Evolutionary conservation across 805 yeast species (phyloP).

Genomic region (Zygoascus bituminiphila): DNA sequence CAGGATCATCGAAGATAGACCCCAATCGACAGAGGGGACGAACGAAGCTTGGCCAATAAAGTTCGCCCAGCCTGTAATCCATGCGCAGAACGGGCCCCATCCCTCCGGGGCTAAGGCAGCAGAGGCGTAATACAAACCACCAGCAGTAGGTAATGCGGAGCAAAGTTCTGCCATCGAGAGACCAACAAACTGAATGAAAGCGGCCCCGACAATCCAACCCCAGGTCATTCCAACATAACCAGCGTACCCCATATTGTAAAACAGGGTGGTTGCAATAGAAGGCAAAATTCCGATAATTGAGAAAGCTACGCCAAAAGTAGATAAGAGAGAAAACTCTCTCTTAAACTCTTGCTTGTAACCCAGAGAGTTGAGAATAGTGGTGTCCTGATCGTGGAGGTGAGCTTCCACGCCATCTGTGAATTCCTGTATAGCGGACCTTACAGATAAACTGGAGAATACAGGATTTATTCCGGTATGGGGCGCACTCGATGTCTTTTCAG

Average conservation of each 20-base stretch:
- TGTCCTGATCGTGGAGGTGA: constrained; percentile 6
- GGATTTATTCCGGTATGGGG: background rate
- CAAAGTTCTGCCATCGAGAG: constrained; percentile 45
- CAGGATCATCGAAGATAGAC: constrained; percentile 47
- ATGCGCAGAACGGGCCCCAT: constrained; percentile 43
- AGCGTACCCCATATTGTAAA: constrained; percentile 47
- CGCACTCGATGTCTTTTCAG: background rate
- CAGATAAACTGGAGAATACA: background rate
- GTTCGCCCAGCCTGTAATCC: constrained; percentile 56
- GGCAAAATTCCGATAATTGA: constrained; percentile 57
- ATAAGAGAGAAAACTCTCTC: constrained; percentile 49
- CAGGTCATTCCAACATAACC: constrained; percentile 17
- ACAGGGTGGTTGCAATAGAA: constrained; percentile 51
- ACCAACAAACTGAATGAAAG: constrained; percentile 48
- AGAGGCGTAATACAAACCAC: constrained; percentile 62
- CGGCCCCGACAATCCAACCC: constrained; percentile 42
- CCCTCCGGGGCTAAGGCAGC: constrained; percentile 48
- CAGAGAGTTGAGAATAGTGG: constrained; percentile 20
- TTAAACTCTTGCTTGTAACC: constrained; percentile 55
- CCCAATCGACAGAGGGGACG: constrained; percentile 50
- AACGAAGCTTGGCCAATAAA: constrained; percentile 55
- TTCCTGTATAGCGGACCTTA: constrained; percentile 1
- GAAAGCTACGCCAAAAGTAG: constrained; percentile 53
- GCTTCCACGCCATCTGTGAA: constrained; percentile 1
- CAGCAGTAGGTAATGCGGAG: constrained; percentile 54